Percentiles rank a stretch among this genome's conserved stretches.
Evolutionary conservation across 495 filamentous ascomycete species (phyloP).

Genomic region (Alectoria sarmentosa): DNA sequence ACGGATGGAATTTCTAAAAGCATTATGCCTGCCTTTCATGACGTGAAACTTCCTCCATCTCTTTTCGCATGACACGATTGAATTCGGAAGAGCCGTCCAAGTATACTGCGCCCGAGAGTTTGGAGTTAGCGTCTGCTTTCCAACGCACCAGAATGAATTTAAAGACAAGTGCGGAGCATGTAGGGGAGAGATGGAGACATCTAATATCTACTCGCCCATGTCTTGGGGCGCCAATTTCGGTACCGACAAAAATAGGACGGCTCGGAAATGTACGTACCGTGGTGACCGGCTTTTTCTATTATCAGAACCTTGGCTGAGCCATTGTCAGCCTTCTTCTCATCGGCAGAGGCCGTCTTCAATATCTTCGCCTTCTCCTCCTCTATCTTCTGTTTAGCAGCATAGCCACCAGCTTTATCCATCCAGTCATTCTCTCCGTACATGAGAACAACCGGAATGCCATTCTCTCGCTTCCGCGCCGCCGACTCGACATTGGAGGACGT

Average conservation of each 20-base stretch:
- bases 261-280: constrained; percentile 32
- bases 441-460: constrained; percentile 75
- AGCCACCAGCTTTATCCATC: constrained; percentile 92
- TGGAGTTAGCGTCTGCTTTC: neutral
- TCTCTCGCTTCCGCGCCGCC: constrained; percentile 46
- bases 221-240: neutral
- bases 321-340: constrained; percentile 64
- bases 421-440: constrained; percentile 98
- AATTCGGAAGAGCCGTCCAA: constrained; percentile 87
- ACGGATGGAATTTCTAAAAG: neutral
- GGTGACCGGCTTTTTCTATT: constrained; percentile 79
- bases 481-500: constrained; percentile 24
- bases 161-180: neutral
- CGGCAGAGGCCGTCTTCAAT: constrained; percentile 51
- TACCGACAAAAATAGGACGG: neutral
- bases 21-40: constrained; percentile 31
- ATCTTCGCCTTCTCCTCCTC: constrained; percentile 55
- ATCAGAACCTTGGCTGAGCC: constrained; percentile 81
- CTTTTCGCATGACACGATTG: constrained; percentile 64
- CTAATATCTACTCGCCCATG: neutral
- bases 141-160: neutral
- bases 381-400: constrained; percentile 72
- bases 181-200: neutral
- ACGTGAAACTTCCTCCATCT: constrained; percentile 67
- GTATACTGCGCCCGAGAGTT: constrained; percentile 46